A percentile compares a stretch with the other conserved stretches of the same genome.
phyloP scores from a whole-genome alignment of 2,329 filamentous ascomycete genomes.

The Aureobasidium uvarum region DNA sequence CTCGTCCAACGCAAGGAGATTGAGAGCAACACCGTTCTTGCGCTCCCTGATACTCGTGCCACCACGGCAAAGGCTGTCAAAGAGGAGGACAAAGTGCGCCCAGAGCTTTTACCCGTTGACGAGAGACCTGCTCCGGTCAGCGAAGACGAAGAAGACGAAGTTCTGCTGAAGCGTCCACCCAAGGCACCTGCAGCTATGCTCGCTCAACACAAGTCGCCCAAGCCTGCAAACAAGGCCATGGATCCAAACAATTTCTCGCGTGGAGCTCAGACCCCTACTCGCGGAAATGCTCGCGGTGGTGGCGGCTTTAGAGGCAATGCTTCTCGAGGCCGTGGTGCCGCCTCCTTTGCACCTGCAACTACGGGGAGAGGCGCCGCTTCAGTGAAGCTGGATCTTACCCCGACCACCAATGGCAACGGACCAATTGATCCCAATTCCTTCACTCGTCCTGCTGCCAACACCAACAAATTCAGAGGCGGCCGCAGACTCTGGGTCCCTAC shows the following conservation, averaged over 20 bases:
- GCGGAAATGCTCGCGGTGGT: slow-evolving; percentile 32
- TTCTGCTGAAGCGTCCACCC: slow-evolving; percentile 35
- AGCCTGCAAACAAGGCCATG: slow-evolving; percentile 35
- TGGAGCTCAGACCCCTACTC: slow-evolving; percentile 32
- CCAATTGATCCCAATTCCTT: slow-evolving; percentile 43
- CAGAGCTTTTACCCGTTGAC: slow-evolving; percentile 28
- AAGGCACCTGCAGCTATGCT: slow-evolving; percentile 37
- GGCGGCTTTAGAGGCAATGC: slow-evolving; percentile 31
- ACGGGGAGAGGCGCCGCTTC: slow-evolving; percentile 8
- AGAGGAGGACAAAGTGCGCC: slow-evolving; percentile 4
- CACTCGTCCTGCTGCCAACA: slow-evolving; percentile 36
- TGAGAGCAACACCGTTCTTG: slow-evolving; percentile 10
- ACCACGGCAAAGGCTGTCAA: neutral
- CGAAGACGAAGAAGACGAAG: slow-evolving; percentile 30
- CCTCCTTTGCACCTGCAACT: neutral
- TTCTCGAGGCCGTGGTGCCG: slow-evolving; percentile 29
- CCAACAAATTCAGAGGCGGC: slow-evolving; percentile 33
- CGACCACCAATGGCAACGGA: slow-evolving; percentile 26
- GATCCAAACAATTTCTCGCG: slow-evolving; percentile 52
- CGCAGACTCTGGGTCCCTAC: slow-evolving; percentile 40
- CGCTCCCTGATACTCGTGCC: slow-evolving; percentile 7
- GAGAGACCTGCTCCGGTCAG: slow-evolving; percentile 14
- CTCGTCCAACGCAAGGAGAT: slow-evolving; percentile 33
- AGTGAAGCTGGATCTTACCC: slow-evolving; percentile 1
- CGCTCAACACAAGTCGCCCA: slow-evolving; percentile 31